Base-by-base conservation (phyloP, 768 basidiomycete species). In the Russula sp. region DNA sequence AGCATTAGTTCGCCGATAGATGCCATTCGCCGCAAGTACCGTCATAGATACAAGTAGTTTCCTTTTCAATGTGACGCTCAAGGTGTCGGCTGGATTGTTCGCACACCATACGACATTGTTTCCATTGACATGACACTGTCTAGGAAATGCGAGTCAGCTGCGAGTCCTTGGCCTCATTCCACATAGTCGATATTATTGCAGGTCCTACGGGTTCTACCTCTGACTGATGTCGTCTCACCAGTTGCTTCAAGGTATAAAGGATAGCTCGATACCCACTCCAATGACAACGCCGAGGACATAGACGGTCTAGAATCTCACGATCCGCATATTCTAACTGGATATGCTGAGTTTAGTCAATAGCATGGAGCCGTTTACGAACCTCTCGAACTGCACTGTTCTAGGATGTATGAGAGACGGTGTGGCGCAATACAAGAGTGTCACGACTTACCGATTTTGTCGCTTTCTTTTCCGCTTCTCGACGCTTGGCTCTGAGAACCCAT, bases 101-200 rank as follows among this genome's bases (percentile, higher is more conserved):
- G 63, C 63, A 64, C 48, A 64, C 63, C 63, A 64, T 64, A 45
- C 63, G 63, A 34, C 63, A 64, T 51, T 64, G 53, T 50, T 64
- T 64, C 63, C 63, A 64, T 49, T 22, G 63, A 55, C 63, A 64
- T 39, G 63, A 64, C 47, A 64, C 63, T 18, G 63, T 64, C 63
- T 64, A 55, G 39, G 54, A 51, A 47, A 64, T 44, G 14, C 54
- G 4, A 31, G 48, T 59, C 11, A 64, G 63, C 35, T 49, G 10
- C 18, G 6, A 22, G 52, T 56, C 34, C n/a, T 45, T 20, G 13
- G 11, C 22, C 14, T 64, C 48, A 55, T 55, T 42, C 49, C 48
- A 20, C 52, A 42, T 22, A 27, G 14, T 44, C 52, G n/a, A 44
- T 60, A 64, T 59, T 59, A 56, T 60, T 39, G 58, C 35, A 22